These are phyloP conservation scores for Globisporangium carolinianum DNA, from an alignment of 352 stramenopile genomes.

Conservation along the genomic window DNA sequence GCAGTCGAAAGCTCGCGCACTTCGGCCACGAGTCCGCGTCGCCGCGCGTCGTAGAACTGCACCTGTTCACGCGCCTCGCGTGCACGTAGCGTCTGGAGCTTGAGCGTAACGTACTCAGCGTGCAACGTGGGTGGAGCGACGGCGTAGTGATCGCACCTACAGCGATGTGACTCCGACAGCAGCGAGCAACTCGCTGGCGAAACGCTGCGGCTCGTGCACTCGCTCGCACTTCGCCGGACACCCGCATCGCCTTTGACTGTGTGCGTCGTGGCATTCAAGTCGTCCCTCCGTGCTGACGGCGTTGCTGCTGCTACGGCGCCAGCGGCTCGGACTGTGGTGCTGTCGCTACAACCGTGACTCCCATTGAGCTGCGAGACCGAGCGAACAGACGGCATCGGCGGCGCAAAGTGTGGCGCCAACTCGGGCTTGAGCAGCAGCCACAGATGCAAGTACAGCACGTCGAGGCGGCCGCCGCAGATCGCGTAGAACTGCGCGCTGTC, in stretches of 20 bases:
- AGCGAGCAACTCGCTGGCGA: not conserved
- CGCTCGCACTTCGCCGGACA: no score
- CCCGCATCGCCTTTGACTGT: no score
- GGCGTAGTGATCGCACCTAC: not conserved
- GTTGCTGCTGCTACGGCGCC: no score
- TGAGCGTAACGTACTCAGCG: not conserved
- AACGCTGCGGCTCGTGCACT: no score
- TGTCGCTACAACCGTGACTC: no score
- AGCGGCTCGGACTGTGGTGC: no score
- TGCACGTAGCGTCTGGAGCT: slow-evolving; percentile 1
- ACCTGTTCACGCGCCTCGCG: slow-evolving; percentile 1
- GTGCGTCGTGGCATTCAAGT: no score
- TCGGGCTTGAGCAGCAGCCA: slow-evolving; percentile 8
- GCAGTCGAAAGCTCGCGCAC: slow-evolving; percentile 6
- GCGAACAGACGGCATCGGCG: not conserved
- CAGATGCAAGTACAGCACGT: slow-evolving; percentile 11
- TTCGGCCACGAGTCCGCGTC: not conserved
- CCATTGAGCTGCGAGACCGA: not conserved
- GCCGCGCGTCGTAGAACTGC: slow-evolving; percentile 3
- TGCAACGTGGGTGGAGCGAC: not conserved
- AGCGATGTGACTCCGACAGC: not conserved
- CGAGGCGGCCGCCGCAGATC: slow-evolving; percentile 1
- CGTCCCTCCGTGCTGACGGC: no score
- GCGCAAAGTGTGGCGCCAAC: slow-evolving; percentile 2
- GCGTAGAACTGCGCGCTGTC: slow-evolving; percentile 5